phyloP scores from a whole-genome alignment of 2,329 filamentous ascomycete genomes.

The Colletotrichum caudatum region DNA sequence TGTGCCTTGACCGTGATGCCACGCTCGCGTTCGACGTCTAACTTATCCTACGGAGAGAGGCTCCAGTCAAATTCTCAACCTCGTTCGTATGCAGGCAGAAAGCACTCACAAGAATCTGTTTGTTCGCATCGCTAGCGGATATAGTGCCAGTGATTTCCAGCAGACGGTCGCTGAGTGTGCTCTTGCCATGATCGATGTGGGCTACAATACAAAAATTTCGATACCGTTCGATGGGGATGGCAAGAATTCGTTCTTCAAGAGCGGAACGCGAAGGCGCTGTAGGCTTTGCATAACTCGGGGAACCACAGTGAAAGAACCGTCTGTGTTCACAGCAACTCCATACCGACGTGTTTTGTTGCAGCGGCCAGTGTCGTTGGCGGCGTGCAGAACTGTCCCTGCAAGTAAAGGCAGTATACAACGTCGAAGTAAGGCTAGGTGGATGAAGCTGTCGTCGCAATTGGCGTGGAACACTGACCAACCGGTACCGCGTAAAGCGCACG shows the following conservation, averaged over 20 bases:
- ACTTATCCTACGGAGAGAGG: conserved; percentile 74
- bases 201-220: conserved; percentile 99
- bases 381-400: background rate
- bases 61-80: conserved; percentile 16
- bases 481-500: conserved; percentile 34
- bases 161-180: conserved; percentile 90
- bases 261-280: conserved; percentile 48
- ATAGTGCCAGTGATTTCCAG: conserved; percentile 97
- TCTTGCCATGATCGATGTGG: conserved; percentile 99
- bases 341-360: background rate
- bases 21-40: conserved; percentile 91
- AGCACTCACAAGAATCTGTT: conserved; percentile 79
- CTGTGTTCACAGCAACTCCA: background rate
- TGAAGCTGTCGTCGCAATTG: conserved; percentile 16
- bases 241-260: conserved; percentile 72
- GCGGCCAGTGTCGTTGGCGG: background rate
- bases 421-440: background rate
- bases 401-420: background rate
- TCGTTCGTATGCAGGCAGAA: background rate
- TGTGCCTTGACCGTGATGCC: conserved; percentile 99
- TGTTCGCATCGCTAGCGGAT: conserved; percentile 81
- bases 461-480: conserved; percentile 26
- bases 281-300: conserved; percentile 24
- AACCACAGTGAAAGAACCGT: conserved; percentile 22
- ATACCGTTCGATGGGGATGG: conserved; percentile 82